Percentiles rank a stretch among this genome's conserved stretches.
These are phyloP conservation scores for Diaporthe amygdali DNA, from an alignment of 2,329 filamentous ascomycete genomes.

Conservation along the genomic window DNA sequence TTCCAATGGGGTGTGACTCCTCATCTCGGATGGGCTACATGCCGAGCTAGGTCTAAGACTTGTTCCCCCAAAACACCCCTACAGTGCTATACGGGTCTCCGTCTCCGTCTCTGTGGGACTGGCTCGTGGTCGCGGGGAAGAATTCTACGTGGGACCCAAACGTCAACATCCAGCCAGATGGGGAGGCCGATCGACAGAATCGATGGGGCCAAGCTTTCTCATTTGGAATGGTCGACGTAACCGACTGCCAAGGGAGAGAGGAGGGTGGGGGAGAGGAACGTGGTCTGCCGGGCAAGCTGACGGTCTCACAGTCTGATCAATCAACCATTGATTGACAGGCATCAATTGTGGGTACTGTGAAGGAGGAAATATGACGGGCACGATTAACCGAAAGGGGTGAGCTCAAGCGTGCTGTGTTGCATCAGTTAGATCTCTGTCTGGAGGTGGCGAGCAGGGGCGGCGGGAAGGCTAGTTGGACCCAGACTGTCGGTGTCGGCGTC, in stretches of 20 bases:
- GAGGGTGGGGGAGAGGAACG: neutral
- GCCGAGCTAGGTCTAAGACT: constrained; percentile 16
- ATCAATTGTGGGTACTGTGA: neutral
- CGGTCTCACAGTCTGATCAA: neutral
- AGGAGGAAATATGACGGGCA: neutral
- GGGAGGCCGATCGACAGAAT: neutral
- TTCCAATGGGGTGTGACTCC: constrained; percentile 5
- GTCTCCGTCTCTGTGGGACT: neutral
- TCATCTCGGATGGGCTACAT: constrained; percentile 22
- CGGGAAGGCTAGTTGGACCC: constrained; percentile 26
- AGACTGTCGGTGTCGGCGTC: constrained; percentile 25
- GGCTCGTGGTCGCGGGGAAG: neutral
- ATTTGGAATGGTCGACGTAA: neutral
- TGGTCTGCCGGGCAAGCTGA: neutral
- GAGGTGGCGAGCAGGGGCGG: constrained; percentile 24
- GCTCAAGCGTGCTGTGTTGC: constrained; percentile 4
- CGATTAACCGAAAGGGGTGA: neutral
- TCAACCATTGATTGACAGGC: neutral
- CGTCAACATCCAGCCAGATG: neutral
- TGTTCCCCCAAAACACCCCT: neutral
- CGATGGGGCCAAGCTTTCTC: neutral
- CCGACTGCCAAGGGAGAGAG: neutral
- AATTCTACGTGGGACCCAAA: neutral
- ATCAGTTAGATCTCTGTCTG: constrained; percentile 16
- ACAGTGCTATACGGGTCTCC: neutral